Conservation (phyloP, 257 asterid species). For the Penstemon barbatus region DNA sequence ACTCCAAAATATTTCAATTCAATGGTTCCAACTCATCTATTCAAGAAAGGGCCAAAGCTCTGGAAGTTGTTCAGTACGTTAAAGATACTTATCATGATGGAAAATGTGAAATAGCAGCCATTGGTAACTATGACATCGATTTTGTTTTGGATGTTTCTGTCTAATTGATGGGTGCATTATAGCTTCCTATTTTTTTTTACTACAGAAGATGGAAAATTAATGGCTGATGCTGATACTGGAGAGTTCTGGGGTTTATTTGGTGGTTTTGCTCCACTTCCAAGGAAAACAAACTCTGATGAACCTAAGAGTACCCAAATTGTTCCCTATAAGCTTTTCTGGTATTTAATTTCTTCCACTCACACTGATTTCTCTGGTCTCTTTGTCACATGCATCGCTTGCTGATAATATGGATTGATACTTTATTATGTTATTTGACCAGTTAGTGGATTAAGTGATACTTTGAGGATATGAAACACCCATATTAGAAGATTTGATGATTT, state of each 20-base stretch:
- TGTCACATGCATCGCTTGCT: constrained; percentile 30
- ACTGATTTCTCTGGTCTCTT: constrained; percentile 23
- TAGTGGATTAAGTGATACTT: not conserved
- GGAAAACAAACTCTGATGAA: constrained; percentile 40
- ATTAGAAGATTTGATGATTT: not conserved
- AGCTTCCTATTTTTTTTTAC: constrained; percentile 27
- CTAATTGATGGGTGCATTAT: constrained; percentile 14
- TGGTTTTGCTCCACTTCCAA: constrained; percentile 93
- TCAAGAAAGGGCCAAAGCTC: constrained; percentile 90
- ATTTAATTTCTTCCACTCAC: constrained; percentile 31
- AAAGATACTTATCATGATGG: constrained; percentile 81
- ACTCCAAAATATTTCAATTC: constrained; percentile 73
- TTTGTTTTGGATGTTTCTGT: constrained; percentile 20
- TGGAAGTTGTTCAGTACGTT: constrained; percentile 86
- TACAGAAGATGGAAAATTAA: constrained; percentile 83
- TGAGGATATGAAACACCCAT: not conserved
- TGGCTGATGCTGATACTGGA: constrained; percentile 82
- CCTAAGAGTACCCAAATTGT: constrained; percentile 22
- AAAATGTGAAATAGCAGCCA: constrained; percentile 74
- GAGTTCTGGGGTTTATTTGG: constrained; percentile 93
- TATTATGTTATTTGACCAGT: not conserved
- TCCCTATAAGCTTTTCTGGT: constrained; percentile 64
- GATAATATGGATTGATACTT: not conserved
- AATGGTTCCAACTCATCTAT: constrained; percentile 76
- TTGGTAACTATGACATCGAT: constrained; percentile 48